Base-by-base conservation (phyloP, 768 basidiomycete genomes). In the Tulasnella sp. region DNA sequence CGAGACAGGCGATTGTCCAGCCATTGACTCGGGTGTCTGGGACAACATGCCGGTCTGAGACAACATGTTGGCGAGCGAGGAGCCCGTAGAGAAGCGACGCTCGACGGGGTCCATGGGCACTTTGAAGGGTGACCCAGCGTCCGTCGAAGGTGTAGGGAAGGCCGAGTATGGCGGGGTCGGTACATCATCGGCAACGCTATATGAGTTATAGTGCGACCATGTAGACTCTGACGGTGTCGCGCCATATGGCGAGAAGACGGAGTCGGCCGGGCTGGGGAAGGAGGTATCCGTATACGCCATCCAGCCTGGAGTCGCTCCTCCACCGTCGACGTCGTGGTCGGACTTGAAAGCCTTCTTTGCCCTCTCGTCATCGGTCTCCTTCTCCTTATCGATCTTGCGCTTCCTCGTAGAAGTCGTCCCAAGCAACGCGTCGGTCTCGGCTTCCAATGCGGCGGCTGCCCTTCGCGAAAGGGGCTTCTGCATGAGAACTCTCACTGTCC, bases 381-480 rank as follows among this genome's bases (percentile, higher is more conserved):
- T 51, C 31, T 59, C 57, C 57, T 59, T 59, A 15, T 59, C 57
- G 19, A 59, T 46, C 57, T 59, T 59, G 25, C 57, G 45, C 25
- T 59, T 59, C 31, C 57, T 30, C n/a, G 57, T 59, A 2, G 57
- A 59, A 4, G 57, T 59, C 25, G 57, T 59, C n/a, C 57, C 57
- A 19, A 59, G 25, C 25, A 59, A 49, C 17, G 57, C 57, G 34
- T 59, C 57, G 29, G 57, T 59, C 48, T 59, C 57, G 21, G 57
- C 57, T 42, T 59, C 57, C 19, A 59, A 46, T 29, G 57, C 57
- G 34, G 57, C 57, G 21, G 57, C 57, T n/a, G 57, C 57, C 25
- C 57, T 9, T 30, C 49, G 24, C 49, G 57, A 59, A 4, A 59
- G 17, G 34, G 57, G 57, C 49, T 59, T 59, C 42, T 59, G 57